These are phyloP conservation scores for Hanseniaspora thailandica DNA, from an alignment of 805 yeast genomes.

Conservation along the genomic window DNA sequence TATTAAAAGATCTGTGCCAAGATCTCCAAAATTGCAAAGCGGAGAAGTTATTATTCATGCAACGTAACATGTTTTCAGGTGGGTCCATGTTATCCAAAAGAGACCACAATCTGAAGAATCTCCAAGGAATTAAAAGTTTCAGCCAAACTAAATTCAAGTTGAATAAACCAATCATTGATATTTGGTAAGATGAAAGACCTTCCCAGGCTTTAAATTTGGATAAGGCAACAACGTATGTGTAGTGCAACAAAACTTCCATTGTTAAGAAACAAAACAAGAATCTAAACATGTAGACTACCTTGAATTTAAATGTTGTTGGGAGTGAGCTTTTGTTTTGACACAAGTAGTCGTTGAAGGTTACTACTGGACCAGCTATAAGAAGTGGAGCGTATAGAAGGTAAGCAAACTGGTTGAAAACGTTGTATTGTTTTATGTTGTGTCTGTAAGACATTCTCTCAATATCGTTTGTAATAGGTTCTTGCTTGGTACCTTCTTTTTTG, in stretches of 20 bases:
- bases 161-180: slow-evolving; percentile 87
- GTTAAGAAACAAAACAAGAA: slow-evolving; percentile 61
- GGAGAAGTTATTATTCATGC: slow-evolving; percentile 87
- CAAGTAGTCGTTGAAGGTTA: slow-evolving; percentile 83
- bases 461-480: slow-evolving; percentile 33
- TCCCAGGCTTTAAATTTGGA: slow-evolving; percentile 83
- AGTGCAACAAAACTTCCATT: slow-evolving; percentile 85
- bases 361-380: slow-evolving; percentile 87
- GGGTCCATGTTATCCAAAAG: slow-evolving; percentile 87
- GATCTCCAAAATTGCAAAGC: slow-evolving; percentile 97
- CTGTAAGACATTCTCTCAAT: slow-evolving; percentile 55
- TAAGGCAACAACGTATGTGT: slow-evolving; percentile 84
- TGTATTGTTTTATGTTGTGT: slow-evolving; percentile 49
- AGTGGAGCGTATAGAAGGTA: slow-evolving; percentile 78
- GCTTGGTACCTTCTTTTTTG: slow-evolving; percentile 14
- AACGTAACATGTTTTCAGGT: slow-evolving; percentile 94
- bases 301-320: slow-evolving; percentile 47
- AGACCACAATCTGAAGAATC: slow-evolving; percentile 87
- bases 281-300: slow-evolving; percentile 51
- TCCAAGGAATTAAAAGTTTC: slow-evolving; percentile 88
- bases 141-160: slow-evolving; percentile 87
- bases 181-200: slow-evolving; percentile 80
- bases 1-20: slow-evolving; percentile 91
- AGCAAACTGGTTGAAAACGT: slow-evolving; percentile 53
- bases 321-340: slow-evolving; percentile 55